Percentiles rank a stretch among this genome's conserved stretches.
These are phyloP conservation scores for Trametes pubescens DNA, from an alignment of 1,284 basidiomycete species.

Conservation along the genomic window DNA sequence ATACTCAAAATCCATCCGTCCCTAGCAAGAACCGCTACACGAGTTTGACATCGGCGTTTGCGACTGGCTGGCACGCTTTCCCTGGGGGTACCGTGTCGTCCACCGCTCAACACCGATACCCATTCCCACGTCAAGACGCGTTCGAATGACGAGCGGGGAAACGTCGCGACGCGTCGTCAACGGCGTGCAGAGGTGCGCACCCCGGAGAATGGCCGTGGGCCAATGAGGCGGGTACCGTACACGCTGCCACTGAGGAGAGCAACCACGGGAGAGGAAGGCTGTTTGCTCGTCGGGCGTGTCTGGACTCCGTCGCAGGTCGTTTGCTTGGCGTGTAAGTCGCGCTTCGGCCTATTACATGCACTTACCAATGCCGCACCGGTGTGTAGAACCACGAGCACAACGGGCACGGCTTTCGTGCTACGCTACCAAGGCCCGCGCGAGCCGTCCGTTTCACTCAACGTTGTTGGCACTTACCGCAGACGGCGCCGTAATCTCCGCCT, in stretches of 20 bases:
- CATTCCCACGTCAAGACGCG: neutral
- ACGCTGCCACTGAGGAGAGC: neutral
- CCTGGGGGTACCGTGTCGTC: too few species aligned
- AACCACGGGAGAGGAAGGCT: neutral
- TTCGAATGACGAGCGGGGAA: neutral
- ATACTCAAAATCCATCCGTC: too few species aligned
- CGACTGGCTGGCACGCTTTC: too few species aligned
- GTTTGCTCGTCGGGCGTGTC: neutral
- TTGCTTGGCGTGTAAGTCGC: neutral
- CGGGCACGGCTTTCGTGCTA: too few species aligned
- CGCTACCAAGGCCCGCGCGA: too few species aligned
- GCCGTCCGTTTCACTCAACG: too few species aligned
- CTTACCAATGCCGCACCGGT: neutral
- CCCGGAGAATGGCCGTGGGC: neutral
- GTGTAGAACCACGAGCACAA: too few species aligned
- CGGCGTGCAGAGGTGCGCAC: neutral
- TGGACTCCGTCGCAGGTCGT: neutral
- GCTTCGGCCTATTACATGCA: neutral
- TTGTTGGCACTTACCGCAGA: too few species aligned
- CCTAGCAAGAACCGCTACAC: too few species aligned
- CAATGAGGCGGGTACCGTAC: neutral
- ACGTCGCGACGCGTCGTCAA: neutral
- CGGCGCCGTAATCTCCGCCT: too few species aligned
- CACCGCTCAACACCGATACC: neutral
- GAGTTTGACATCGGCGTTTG: too few species aligned